phyloP scores from a whole-genome alignment of 441 rosid species.

The Arabidopsis lyrata region DNA sequence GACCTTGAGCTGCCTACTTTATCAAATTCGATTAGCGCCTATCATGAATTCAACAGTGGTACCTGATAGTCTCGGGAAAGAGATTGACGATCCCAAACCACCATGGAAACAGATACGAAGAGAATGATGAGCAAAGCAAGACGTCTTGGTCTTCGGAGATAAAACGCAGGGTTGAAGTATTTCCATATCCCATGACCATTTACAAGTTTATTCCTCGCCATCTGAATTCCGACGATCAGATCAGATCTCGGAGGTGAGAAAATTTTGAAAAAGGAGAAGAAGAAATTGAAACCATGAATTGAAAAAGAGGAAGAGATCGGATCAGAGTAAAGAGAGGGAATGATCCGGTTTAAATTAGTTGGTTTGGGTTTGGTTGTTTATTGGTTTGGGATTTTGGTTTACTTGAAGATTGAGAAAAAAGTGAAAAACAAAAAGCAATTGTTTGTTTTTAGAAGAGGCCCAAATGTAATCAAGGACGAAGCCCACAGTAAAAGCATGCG shows the following conservation, averaged over 20 bases:
- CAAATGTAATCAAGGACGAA: too few species aligned
- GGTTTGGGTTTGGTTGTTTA: not conserved
- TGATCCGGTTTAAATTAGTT: constrained; percentile 7
- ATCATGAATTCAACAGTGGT: not conserved
- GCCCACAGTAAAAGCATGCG: too few species aligned
- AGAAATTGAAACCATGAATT: constrained; percentile 5
- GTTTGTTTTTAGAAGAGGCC: too few species aligned
- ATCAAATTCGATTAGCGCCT: not conserved
- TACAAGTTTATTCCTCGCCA: constrained; percentile 59
- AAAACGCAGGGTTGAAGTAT: constrained; percentile 78
- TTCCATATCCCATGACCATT: constrained; percentile 56
- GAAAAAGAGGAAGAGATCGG: constrained; percentile 6
- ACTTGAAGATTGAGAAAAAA: not conserved
- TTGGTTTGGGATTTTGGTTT: not conserved
- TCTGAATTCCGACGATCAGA: constrained; percentile 21
- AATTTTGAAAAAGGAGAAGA: not conserved
- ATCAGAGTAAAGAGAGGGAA: constrained; percentile 31
- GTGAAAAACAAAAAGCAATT: not conserved
- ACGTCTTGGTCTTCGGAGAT: constrained; percentile 79
- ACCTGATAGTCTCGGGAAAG: constrained; percentile 84
- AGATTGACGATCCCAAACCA: constrained; percentile 95
- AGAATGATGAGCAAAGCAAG: constrained; percentile 77
- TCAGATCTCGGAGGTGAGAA: constrained; percentile 22
- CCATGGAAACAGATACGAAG: constrained; percentile 63
- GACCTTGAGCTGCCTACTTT: not conserved